A percentile compares a stretch with the other conserved stretches of the same genome.
Conservation (phyloP, 495 filamentous ascomycete genomes). For the Penicillium atrosanguineum region DNA sequence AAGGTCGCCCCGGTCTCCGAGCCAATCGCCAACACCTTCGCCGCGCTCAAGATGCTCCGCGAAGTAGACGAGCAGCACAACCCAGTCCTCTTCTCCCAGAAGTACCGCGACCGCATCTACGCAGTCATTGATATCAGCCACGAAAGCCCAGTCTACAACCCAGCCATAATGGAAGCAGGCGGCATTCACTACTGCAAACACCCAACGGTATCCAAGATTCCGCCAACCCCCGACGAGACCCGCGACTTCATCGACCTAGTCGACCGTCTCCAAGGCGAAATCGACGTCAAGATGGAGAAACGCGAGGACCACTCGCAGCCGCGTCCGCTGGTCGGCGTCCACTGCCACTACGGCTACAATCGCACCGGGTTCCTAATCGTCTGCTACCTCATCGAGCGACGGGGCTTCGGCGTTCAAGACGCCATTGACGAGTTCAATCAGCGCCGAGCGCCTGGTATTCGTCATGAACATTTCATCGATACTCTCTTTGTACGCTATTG, state of each 20-base stretch:
- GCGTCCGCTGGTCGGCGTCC: constrained; percentile 69
- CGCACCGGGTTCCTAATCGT: constrained; percentile 87
- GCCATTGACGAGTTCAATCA: constrained; percentile 79
- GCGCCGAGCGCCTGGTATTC: constrained; percentile 76
- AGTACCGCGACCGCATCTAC: constrained; percentile 64
- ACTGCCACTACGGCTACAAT: constrained; percentile 96
- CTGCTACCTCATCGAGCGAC: constrained; percentile 84
- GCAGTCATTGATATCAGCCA: constrained; percentile 87
- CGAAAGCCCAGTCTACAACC: constrained; percentile 80
- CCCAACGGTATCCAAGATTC: constrained; percentile 88
- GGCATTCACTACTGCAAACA: constrained; percentile 84
- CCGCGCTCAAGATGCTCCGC: constrained; percentile 83
- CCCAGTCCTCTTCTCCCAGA: constrained; percentile 66
- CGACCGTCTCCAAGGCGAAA: constrained; percentile 59
- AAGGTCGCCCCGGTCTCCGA: constrained; percentile 72
- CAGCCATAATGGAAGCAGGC: constrained; percentile 65
- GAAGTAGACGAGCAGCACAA: constrained; percentile 83
- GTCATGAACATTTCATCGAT: constrained; percentile 86
- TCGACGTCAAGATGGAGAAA: constrained; percentile 36
- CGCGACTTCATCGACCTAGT: constrained; percentile 74
- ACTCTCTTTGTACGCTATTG: constrained; percentile 79
- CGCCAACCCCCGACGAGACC: constrained; percentile 74
- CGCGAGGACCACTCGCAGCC: constrained; percentile 44
- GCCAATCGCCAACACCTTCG: constrained; percentile 71
- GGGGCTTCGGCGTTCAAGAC: constrained; percentile 66